Conservation (phyloP, 179 eudicot genomes). For the Beta corolliflora region DNA sequence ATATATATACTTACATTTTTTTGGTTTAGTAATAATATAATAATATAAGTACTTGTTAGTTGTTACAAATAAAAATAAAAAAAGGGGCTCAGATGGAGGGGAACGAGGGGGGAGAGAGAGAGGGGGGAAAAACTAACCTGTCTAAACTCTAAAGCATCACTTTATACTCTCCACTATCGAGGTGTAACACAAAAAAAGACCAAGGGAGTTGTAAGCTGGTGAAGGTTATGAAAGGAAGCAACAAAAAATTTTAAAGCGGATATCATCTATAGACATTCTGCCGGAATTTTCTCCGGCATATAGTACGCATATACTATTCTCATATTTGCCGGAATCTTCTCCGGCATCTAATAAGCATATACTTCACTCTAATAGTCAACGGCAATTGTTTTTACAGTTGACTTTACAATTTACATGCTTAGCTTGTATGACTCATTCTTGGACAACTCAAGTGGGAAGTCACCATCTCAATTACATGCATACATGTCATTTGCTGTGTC, state of each 20-base stretch:
- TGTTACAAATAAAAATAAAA: neutral
- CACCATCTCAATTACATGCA: neutral
- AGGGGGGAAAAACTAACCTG: neutral
- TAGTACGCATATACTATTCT: neutral
- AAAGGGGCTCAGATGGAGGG: neutral
- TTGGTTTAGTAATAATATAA: too few species aligned
- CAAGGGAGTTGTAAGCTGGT: neutral
- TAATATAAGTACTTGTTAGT: too few species aligned
- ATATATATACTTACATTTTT: too few species aligned
- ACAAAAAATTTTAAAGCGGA: neutral
- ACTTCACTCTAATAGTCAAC: neutral
- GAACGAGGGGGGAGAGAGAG: neutral
- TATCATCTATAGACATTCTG: neutral
- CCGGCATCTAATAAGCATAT: neutral
- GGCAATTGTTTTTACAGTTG: neutral
- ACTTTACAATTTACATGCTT: conserved; percentile 1
- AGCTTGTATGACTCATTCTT: neutral
- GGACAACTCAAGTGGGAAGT: neutral
- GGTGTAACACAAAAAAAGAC: neutral
- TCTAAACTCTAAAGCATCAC: neutral
- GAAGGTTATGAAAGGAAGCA: neutral
- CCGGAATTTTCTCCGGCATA: conserved; percentile 14
- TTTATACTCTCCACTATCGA: neutral
- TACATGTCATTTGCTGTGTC: neutral
- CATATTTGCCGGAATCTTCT: neutral